Conservation (phyloP, 257 asterid species). For the Rhazya stricta region DNA sequence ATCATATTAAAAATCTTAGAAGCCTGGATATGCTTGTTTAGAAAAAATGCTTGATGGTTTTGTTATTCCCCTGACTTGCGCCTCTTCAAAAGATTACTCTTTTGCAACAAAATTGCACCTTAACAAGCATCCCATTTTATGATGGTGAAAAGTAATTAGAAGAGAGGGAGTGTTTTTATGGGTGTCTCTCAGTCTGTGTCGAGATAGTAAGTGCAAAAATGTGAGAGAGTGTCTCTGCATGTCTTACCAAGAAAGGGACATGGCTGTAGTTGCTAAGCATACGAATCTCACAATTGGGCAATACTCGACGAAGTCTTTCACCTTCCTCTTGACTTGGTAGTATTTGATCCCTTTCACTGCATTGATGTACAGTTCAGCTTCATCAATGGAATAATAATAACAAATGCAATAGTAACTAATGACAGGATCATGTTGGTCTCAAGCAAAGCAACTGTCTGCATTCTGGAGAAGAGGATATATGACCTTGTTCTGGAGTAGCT, state of each 20-base stretch:
- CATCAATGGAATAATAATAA: background rate
- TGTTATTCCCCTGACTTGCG: background rate
- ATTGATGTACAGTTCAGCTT: constrained; percentile 17
- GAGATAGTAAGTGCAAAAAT: background rate
- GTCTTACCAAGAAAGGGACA: constrained; percentile 69
- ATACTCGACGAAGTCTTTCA: constrained; percentile 47
- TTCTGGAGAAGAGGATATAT: background rate
- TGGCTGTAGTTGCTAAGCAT: constrained; percentile 55
- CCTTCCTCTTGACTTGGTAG: constrained; percentile 76
- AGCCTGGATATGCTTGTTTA: background rate
- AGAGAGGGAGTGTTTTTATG: background rate
- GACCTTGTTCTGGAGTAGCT: background rate
- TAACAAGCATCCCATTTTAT: background rate
- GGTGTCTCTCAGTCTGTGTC: no score
- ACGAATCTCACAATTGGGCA: constrained; percentile 67
- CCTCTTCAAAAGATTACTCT: background rate
- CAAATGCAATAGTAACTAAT: background rate
- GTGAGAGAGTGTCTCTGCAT: background rate
- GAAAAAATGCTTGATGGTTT: no score
- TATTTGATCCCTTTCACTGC: constrained; percentile 71
- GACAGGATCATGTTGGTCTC: constrained; percentile 1
- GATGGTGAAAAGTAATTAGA: background rate
- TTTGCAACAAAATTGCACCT: background rate
- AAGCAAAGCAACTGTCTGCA: background rate
- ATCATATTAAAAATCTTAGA: background rate